Base-by-base conservation (phyloP, 2,329 filamentous ascomycete species). In the Pleoardoris graminearum region DNA sequence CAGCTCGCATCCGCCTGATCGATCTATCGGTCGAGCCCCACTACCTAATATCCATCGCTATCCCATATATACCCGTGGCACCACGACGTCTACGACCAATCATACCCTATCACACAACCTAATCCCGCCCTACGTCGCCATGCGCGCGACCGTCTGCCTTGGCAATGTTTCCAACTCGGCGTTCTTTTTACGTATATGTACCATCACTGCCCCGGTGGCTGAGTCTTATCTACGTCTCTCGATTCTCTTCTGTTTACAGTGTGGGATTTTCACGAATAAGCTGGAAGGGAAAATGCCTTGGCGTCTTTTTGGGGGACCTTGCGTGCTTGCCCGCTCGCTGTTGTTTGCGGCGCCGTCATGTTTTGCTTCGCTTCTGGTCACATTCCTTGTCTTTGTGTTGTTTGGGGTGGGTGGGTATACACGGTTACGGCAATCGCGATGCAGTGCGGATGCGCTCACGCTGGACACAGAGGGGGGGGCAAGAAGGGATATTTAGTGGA, bases 1-100 rank as follows among this genome's bases (percentile, higher is more conserved):
- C 48, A 57, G 44, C 51, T 62, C 19, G 46, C 58, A 2, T 62
- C 60, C 6, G 58, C 60, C 1, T 62, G 38, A 51, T 33, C 29
- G 32, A 48, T 12, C n/a, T 37, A 6, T 42, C n/a, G n/a, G n/a
- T n/a, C 45, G 43, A 38, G 3, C 19, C n/a, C 32, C 44, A 19
- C 22, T 48, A 59, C 37, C 32, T 54, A 56, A 56, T 52, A 38
- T 27, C 35, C 29, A 12, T 23, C 35, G 42, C 37, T 21, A 10
- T 25, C 17, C 23, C 12, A 27, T 38, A 23, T 44, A 42, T 37
- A 30, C 23, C 17, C 7, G 19, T 29, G 49, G 27, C 46, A 48
- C 23, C 16, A 54, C 57, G 57, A 59, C 41, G 51, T 48, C 51
- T 41, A 59, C 54, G 57, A 59, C 27, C 45, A 46, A 51, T 19